Evolutionary conservation across 768 basidiomycete species (phyloP), one percentile per base, ranked within the genome.

Genomic region (Hygrophoropsis aurantiaca): DNA sequence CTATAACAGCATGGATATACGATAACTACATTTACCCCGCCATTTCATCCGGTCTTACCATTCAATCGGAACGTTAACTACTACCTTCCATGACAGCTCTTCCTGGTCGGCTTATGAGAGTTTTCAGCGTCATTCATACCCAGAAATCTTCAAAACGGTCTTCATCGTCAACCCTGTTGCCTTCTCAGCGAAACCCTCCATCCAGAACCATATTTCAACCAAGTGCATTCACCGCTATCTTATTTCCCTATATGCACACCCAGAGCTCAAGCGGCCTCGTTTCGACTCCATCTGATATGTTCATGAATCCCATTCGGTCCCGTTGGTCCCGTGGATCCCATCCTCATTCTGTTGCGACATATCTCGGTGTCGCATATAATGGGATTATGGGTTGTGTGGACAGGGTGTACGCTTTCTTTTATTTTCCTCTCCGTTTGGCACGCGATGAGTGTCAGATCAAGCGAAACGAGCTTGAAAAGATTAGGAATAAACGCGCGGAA

Each of bases 401-500:
- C 19, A 46, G 53, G 23, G n/a, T 53, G 2, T 25, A 25, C 18
- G 44, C 57, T 4, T 26, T 49, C 10, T n/a, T 65, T 2, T 50
- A 54, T 37, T 70, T 81, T 18, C 90, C 90, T 1, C 62, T 89
- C 23, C 72, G 78, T 40, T 74, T 90, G 20, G 71, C 81, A 2
- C 71, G 77, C 15, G 81, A 86, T 46, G 91, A 94, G 64, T 87
- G 86, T 58, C 66, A 62, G 19, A 65, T 75, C 47, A 86, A 85
- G 51, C 77, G 81, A 13, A 69, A 68, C 36, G 72, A 75, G 38
- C 72, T 93, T 13, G 78, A 86, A 49, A 74, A 64, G 21, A 71
- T 88, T 2, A 77, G 90, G 11, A 79, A 94, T 55, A 74, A 81
- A 53, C 74, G 81, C 4, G 90, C 90, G 0, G 74, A 83, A 53